Evolutionary conservation across 1,139 yeast genomes (phyloP), one percentile per base, ranked within the genome.

Genomic region (Nakaseomyces delphensis): DNA sequence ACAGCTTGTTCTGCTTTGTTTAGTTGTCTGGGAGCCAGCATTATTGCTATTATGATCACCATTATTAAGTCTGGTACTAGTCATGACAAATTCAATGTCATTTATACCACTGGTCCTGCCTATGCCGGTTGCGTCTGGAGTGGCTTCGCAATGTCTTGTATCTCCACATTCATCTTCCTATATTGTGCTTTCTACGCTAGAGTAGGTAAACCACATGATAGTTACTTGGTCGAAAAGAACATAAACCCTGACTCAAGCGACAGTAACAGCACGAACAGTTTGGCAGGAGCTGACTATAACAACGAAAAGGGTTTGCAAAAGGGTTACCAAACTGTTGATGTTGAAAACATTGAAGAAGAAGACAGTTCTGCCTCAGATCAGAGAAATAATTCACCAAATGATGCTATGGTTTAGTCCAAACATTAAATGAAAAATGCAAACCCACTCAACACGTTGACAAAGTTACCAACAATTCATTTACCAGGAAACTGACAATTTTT

Each of bases 41-140:
- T 53, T 25, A 42, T 50, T 19, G 50, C 56, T n/a, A 51, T 54
- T 23, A 42, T 54, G 29, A 43, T 51, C 30, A 45, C 47, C 36
- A 48, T 57, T 30, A 56, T 57, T 38, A 57, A 56, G 31, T 46
- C 50, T 4, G 61, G 60, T 42, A 52, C 58, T 24, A 44, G 51
- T 20, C 47, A 51, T 15, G 61, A 57, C 37, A 45, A 51, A 24
- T 57, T 50, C 42, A 50, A 52, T 31, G 61, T 57, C 14, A 50
- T 50, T 0, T 55, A 48, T 42, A 44, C 40, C 7, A 42, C 45
- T 13, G 58, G 59, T n/a, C 35, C 45, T 31, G 53, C 53, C 5
- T 53, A 51, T 36, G 36, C 44, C 5, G 60, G 54, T 3, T 41
- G 55, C 32, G 43, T 48, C 7, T 57, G 61, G 61, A 10, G 38